These are phyloP conservation scores for Wallacemonas sp. DNA, from an alignment of 208 protist species.

Conservation along the genomic window DNA sequence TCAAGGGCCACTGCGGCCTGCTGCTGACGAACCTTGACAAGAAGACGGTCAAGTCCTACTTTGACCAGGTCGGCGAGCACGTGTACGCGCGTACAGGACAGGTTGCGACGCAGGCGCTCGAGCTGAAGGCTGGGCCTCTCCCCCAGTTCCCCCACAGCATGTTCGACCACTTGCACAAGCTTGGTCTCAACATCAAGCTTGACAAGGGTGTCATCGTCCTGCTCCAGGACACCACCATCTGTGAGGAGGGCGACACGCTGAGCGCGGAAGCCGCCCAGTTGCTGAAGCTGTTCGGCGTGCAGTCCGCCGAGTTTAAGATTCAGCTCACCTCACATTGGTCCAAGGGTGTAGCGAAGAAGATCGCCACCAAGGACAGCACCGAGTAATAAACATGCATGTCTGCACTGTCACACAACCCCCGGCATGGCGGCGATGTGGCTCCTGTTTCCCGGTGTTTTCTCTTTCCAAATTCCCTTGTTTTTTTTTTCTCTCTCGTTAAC, in stretches of 20 bases:
- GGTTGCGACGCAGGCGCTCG: slow-evolving; percentile 67
- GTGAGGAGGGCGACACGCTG: slow-evolving; percentile 85
- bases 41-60: slow-evolving; percentile 92
- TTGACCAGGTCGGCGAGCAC: slow-evolving; percentile 60
- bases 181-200: slow-evolving; percentile 91
- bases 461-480: too few species aligned
- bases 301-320: slow-evolving; percentile 85
- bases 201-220: slow-evolving; percentile 91
- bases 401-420: too few species aligned
- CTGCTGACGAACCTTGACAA: slow-evolving; percentile 91
- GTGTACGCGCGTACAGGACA: slow-evolving; percentile 89
- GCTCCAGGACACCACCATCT: slow-evolving; percentile 89
- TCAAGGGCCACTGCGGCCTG: slow-evolving; percentile 89
- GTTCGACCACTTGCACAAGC: slow-evolving; percentile 90
- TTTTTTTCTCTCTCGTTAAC: too few species aligned
- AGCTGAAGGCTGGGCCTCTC: slow-evolving; percentile 72
- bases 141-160: slow-evolving; percentile 93
- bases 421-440: too few species aligned
- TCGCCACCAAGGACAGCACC: slow-evolving; percentile 25
- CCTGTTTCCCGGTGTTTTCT: too few species aligned
- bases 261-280: slow-evolving; percentile 89
- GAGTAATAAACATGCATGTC: slow-evolving; percentile 7
- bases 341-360: slow-evolving; percentile 80
- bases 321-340: slow-evolving; percentile 87
- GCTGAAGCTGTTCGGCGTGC: slow-evolving; percentile 85